Evolutionary conservation across 1,284 basidiomycete species (phyloP).

Genomic region (Thecaphora frezii): DNA sequence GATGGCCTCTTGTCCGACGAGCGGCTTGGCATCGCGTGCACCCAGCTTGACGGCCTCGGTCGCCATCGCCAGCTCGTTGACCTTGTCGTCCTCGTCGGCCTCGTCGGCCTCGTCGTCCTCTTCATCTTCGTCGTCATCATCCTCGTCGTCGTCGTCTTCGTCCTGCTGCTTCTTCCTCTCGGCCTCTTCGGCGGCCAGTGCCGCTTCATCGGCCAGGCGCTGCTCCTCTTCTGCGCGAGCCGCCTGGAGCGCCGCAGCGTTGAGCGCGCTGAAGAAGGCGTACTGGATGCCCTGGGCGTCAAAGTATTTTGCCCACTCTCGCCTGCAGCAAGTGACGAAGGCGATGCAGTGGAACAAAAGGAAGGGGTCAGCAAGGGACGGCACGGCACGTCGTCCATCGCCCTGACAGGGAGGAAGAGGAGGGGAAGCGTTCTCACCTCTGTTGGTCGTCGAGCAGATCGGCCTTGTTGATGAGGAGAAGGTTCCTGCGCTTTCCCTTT

Average conservation of each 20-base stretch:
- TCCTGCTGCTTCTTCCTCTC: constrained; percentile 38
- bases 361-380: too few species aligned
- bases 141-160: constrained; percentile 55
- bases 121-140: constrained; percentile 47
- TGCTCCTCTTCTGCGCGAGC: constrained; percentile 61
- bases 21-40: constrained; percentile 28
- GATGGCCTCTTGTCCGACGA: constrained; percentile 35
- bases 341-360: background rate
- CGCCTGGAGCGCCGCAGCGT: constrained; percentile 77
- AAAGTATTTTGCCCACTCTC: constrained; percentile 88
- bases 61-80: constrained; percentile 14
- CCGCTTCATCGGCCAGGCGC: constrained; percentile 61
- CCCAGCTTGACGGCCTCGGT: constrained; percentile 22
- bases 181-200: constrained; percentile 46
- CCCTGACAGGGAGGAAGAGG: too few species aligned
- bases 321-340: background rate
- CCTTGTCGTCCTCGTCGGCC: constrained; percentile 9
- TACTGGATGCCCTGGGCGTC: constrained; percentile 77
- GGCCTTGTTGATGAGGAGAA: constrained; percentile 93
- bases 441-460: constrained; percentile 87
- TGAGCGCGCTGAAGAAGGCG: constrained; percentile 93
- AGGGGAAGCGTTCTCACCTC: too few species aligned
- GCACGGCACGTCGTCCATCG: background rate
- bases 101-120: constrained; percentile 24
- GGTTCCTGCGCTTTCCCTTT: constrained; percentile 67